A percentile compares a stretch with the other conserved stretches of the same genome.
These are phyloP conservation scores for Entomortierella parvispora DNA, from an alignment of 192 early-diverging fungal genomes.

Conservation along the genomic window DNA sequence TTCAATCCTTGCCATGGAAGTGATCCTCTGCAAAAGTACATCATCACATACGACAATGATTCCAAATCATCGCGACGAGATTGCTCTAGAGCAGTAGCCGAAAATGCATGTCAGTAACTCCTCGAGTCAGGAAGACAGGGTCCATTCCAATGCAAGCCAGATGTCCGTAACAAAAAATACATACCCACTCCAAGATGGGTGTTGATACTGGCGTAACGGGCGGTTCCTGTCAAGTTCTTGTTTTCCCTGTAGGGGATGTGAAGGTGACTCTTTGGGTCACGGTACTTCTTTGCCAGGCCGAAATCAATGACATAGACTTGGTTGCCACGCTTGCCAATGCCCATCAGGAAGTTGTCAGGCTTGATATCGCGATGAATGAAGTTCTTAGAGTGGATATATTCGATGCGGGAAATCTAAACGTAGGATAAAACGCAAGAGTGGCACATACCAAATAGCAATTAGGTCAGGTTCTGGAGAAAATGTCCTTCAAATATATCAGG, in stretches of 20 bases:
- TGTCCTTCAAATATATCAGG: neutral
- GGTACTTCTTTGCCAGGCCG: conserved; percentile 90
- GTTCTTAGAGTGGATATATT: conserved; percentile 86
- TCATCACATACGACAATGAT: conserved; percentile 88
- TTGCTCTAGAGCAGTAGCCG: conserved; percentile 69
- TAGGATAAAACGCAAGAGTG: neutral
- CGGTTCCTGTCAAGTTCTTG: conserved; percentile 94
- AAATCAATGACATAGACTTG: conserved; percentile 92
- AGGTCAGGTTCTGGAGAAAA: neutral
- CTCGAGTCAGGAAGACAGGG: neutral
- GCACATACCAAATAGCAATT: neutral
- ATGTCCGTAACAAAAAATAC: conserved; percentile 3
- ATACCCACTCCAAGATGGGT: conserved; percentile 83
- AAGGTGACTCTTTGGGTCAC: conserved; percentile 81
- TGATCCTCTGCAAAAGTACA: conserved; percentile 91
- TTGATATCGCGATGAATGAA: conserved; percentile 94
- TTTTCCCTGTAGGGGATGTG: conserved; percentile 94
- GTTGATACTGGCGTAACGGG: conserved; percentile 92
- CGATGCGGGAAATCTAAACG: conserved; percentile 72
- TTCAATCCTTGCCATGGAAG: conserved; percentile 95
- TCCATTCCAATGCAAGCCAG: neutral
- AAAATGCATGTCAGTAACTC: neutral
- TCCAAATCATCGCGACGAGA: conserved; percentile 92
- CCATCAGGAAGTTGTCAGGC: conserved; percentile 94
- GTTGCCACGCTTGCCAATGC: conserved; percentile 83